Base-by-base conservation (phyloP, 2,329 filamentous ascomycete species). In the Acrocalymma vagum region DNA sequence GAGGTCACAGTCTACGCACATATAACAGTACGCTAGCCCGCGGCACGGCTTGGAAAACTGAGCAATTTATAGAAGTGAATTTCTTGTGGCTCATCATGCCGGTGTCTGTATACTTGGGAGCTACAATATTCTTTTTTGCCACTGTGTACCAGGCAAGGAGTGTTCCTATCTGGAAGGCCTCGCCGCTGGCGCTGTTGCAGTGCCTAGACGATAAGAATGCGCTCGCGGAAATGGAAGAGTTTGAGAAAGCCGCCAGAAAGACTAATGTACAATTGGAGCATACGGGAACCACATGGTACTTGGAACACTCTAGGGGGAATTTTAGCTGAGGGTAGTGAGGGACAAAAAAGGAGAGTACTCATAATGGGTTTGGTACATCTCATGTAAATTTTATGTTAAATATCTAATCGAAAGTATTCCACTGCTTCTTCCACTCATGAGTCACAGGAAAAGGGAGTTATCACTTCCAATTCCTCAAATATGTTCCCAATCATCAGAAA, bases 41-140 rank as follows among this genome's bases (percentile, higher is more conserved):
- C 15, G 39, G 39, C 13, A 31, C 21, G 6, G 33, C 39, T 5
- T 42, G 32, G 31, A 36, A 21, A 11, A 29, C 31, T 2, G 42
- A 38, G n/a, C 31, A 27, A 14, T 38, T 31, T 27, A 35, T 45
- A 18, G 21, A 20, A 9, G 42, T 45, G 18, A 26, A 18, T 4
- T 32, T 30, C 20, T 6, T 18, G 4, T 45, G 42, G 36, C 30
- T 45, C 3, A 21, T 18, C 8, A 8, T 30, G n/a, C 36, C 42
- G 2, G 4, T 26, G 8, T 20, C 25, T 4, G 20, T 45, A 4
- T 45, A 36, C 21, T 14, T 30, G 3, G 22, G 14, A 6, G 31
- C 40, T 6, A 45, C 42, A 5, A 22, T 45, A 9, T 45, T 45
- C 25, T 16, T 45, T 9, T 40, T 45, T 22, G 16, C 31, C 4